Evolutionary conservation across 495 filamentous ascomycete genomes (phyloP).

Genomic region (Xylaria nigripes): DNA sequence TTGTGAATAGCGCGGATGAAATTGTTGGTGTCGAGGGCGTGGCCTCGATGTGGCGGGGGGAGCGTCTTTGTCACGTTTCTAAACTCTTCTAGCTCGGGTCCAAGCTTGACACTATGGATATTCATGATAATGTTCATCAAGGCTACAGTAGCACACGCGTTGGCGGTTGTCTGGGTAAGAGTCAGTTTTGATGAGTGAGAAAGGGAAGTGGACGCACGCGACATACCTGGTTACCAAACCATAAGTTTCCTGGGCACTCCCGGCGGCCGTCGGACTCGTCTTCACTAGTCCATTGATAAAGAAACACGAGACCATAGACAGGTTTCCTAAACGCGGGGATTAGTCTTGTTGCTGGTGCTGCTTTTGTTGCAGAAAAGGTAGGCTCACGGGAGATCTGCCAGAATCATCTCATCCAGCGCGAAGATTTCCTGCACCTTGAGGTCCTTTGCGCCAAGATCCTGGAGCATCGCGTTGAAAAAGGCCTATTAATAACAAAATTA

Average conservation of each 20-base stretch:
- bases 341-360: not conserved
- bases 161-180: conserved; percentile 55
- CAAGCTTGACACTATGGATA: conserved; percentile 50
- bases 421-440: conserved; percentile 75
- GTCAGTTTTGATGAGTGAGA: not conserved
- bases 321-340: conserved; percentile 45
- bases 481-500: conserved; percentile 39
- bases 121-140: conserved; percentile 91
- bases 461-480: conserved; percentile 77
- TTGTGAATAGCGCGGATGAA: conserved; percentile 80
- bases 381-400: conserved; percentile 55
- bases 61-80: conserved; percentile 61
- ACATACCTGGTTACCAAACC: conserved; percentile 89
- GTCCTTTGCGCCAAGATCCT: conserved; percentile 63
- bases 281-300: conserved; percentile 63
- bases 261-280: conserved; percentile 26
- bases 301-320: conserved; percentile 74
- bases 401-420: conserved; percentile 57
- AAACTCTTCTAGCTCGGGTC: conserved; percentile 58
- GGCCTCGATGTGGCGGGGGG: conserved; percentile 63
- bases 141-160: conserved; percentile 83
- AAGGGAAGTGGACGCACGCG: not conserved
- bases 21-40: conserved; percentile 62
- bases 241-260: conserved; percentile 59
- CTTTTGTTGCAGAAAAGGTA: not conserved